Evolutionary conservation across 169 alveolate genomes (phyloP).

Genomic region (Plasmodium fragile): DNA sequence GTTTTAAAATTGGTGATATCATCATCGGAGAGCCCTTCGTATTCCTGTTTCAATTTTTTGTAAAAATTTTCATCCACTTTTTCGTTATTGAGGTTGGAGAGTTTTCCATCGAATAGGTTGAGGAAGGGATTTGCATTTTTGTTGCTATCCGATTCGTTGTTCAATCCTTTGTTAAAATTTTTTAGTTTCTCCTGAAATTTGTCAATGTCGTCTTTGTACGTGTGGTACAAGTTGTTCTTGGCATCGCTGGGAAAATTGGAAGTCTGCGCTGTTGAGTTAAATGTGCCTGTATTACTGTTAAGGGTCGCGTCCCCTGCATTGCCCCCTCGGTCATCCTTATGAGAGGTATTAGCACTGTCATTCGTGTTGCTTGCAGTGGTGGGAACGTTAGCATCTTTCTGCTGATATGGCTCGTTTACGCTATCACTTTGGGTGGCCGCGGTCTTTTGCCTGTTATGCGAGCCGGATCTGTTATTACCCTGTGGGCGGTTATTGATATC

Average conservation of each 20-base stretch:
- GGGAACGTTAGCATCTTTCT: neutral
- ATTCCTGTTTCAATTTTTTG: conserved; percentile 70
- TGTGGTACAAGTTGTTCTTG: neutral
- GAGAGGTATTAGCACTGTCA: neutral
- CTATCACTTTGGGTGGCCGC: neutral
- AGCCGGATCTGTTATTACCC: neutral
- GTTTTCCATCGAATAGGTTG: conserved; percentile 49
- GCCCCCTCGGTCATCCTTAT: neutral
- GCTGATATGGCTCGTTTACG: neutral
- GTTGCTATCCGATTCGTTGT: neutral
- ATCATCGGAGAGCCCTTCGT: conserved; percentile 40
- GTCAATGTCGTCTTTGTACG: conserved; percentile 60
- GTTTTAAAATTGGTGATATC: conserved; percentile 47
- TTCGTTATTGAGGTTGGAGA: conserved; percentile 23
- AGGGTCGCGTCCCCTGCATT: neutral
- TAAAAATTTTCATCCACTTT: conserved; percentile 71
- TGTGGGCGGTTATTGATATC: neutral
- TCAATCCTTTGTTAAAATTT: conserved; percentile 20
- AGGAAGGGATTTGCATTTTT: conserved; percentile 16
- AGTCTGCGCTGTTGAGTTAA: neutral
- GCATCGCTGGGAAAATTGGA: neutral
- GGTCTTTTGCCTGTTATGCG: neutral
- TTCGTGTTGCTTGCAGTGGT: neutral
- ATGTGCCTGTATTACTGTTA: neutral
- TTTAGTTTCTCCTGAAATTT: conserved; percentile 44